A percentile compares a stretch with the other conserved stretches of the same genome.
These are phyloP conservation scores for Omphalotus guepiniiformis DNA, from an alignment of 768 basidiomycete genomes.

Conservation along the genomic window DNA sequence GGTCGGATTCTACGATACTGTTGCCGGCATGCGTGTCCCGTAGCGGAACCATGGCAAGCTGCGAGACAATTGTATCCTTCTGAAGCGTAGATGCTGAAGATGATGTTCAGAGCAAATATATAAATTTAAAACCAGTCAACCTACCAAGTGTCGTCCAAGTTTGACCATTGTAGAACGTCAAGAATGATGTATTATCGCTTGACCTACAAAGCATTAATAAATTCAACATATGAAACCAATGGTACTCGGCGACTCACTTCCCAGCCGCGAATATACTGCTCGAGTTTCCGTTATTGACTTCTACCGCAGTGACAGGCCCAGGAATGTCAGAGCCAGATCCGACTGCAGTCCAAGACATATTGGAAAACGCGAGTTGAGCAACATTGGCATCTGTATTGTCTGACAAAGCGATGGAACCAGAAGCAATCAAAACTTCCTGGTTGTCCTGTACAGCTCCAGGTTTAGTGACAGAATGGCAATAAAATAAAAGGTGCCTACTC, in stretches of 20 bases:
- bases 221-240: not conserved
- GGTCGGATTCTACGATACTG: constrained; percentile 72
- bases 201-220: constrained; percentile 33
- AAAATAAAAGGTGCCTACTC: constrained; percentile 46
- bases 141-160: constrained; percentile 69
- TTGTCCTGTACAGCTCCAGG: constrained; percentile 41
- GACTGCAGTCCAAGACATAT: constrained; percentile 69
- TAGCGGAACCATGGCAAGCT: constrained; percentile 88
- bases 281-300: constrained; percentile 73
- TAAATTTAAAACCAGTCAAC: constrained; percentile 11
- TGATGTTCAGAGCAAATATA: constrained; percentile 2
- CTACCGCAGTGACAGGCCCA: constrained; percentile 87
- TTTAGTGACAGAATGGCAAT: constrained; percentile 6
- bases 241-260: constrained; percentile 44
- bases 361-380: constrained; percentile 65
- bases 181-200: constrained; percentile 59
- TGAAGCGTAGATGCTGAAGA: constrained; percentile 50
- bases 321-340: constrained; percentile 63
- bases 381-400: constrained; percentile 67
- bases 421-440: constrained; percentile 69
- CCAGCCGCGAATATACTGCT: constrained; percentile 92
- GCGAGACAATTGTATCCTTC: constrained; percentile 63
- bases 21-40: constrained; percentile 69
- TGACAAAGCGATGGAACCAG: constrained; percentile 70
- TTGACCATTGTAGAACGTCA: constrained; percentile 81